phyloP scores from a whole-genome alignment of 139 green algal species.

The Diplosphaera chodatii region DNA sequence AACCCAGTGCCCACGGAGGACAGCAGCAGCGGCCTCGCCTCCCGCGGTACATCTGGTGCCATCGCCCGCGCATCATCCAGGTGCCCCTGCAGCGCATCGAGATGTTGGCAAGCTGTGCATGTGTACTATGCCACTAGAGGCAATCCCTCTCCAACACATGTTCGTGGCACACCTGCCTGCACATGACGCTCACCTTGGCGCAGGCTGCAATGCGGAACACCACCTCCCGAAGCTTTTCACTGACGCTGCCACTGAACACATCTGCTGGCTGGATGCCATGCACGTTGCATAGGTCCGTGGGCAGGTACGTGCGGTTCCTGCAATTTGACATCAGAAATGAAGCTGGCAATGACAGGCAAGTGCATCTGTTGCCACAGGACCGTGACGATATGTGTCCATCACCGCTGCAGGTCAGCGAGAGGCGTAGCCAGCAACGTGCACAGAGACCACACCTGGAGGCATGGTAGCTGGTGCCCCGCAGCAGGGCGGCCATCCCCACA shows the following conservation, averaged over 20 bases:
- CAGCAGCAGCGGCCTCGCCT: constrained; percentile 43
- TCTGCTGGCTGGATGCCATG: constrained; percentile 35
- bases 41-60: constrained; percentile 17
- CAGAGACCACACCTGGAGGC: constrained; percentile 30
- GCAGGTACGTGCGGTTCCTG: constrained; percentile 20
- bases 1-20: constrained; percentile 30
- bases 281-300: constrained; percentile 13
- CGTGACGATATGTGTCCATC: too few species aligned
- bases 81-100: constrained; percentile 40
- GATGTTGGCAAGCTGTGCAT: too few species aligned
- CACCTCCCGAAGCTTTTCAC: constrained; percentile 47
- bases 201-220: constrained; percentile 42
- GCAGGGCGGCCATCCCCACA: constrained; percentile 52
- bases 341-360: too few species aligned
- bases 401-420: too few species aligned
- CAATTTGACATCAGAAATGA: too few species aligned
- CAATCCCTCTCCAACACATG: too few species aligned
- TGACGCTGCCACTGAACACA: constrained; percentile 20
- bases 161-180: too few species aligned
- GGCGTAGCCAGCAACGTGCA: too few species aligned
- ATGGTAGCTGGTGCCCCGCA: constrained; percentile 54
- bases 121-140: too few species aligned
- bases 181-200: constrained; percentile 46
- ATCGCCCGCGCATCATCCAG: constrained; percentile 54
- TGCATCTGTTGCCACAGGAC: too few species aligned